Evolutionary conservation across 805 yeast species (phyloP), one percentile per base, ranked within the genome.

Genomic region (Schwanniomyces sp.): DNA sequence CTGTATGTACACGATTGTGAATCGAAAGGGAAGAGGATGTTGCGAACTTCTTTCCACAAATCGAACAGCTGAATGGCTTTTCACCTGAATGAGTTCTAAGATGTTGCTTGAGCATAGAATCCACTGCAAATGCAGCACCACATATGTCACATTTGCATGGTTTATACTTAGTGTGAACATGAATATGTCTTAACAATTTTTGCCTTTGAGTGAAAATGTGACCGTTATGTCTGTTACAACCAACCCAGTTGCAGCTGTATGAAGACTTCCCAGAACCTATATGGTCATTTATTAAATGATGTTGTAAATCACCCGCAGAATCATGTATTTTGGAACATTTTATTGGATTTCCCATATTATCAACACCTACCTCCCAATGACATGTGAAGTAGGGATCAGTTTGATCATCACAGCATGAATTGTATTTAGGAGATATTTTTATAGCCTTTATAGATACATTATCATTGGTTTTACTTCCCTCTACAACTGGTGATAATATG

Each of bases 81-180:
- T 91, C 97, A 2, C 97, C 97, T 1, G 92, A 82, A 63, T 92
- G 98, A 2, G 81, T 83, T 44, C 97, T 73, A 71, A 78, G 65
- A 66, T 94, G 99, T 66, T 90, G 96, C 38, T 78, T 76, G 39
- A 94, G 72, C 77, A 86, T 86, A 28, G 85, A 72, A 43, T 86
- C 88, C 38, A 87, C 88, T 5, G 95, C 88, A 65, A 92, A 91
- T 10, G 74, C 63, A 47, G 84, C 82, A 2, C 81, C 76, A 63
- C 99, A 94, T 0, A 76, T 61, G 0, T 69, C 58, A 67, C 99
- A 94, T 49, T 74, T 72, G 63, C 78, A 86, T 0, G 97, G 97
- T 61, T 85, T 84, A 62, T 86, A 83, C 49, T 85, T 83, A 0
- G 98, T 89, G 64, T 94, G 99, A 4, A 86, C 85, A 64, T 87